Percentiles rank a stretch among this genome's conserved stretches.
These are phyloP conservation scores for Fusarium caatingaense DNA, from an alignment of 2,329 filamentous ascomycete genomes.

Conservation along the genomic window DNA sequence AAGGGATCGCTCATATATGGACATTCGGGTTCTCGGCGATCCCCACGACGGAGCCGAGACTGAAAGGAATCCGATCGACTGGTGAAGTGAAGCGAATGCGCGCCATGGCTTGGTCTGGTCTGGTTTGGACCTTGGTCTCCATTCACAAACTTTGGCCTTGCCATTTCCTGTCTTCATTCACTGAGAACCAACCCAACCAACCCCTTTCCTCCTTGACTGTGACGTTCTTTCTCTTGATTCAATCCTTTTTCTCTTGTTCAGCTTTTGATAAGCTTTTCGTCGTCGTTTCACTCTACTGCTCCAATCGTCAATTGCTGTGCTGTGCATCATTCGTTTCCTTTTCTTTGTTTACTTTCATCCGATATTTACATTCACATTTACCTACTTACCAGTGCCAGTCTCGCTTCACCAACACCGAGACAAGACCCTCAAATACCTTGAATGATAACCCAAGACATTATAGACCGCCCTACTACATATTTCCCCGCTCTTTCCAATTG, in stretches of 20 bases:
- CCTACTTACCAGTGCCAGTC: constrained; percentile 4
- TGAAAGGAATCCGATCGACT: constrained; percentile 35
- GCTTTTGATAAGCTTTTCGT: constrained; percentile 8
- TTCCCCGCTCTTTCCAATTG: constrained; percentile 34
- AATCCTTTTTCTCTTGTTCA: background rate
- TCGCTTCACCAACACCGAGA: constrained; percentile 19
- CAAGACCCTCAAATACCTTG: constrained; percentile 1
- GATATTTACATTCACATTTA: background rate
- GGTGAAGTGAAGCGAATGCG: constrained; percentile 27
- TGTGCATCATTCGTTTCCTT: background rate
- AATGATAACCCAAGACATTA: constrained; percentile 32
- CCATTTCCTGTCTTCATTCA: constrained; percentile 14
- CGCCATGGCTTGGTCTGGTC: constrained; percentile 21
- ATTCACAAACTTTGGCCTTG: constrained; percentile 31
- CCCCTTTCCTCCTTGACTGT: constrained; percentile 30
- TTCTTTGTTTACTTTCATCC: constrained; percentile 33
- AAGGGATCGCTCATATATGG: constrained; percentile 23
- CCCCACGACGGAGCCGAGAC: constrained; percentile 20
- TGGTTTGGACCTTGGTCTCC: background rate
- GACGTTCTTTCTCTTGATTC: constrained; percentile 21
- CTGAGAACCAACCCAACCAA: constrained; percentile 23
- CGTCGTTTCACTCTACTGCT: background rate
- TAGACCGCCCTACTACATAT: constrained; percentile 17
- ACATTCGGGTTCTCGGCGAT: constrained; percentile 34
- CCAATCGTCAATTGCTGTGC: constrained; percentile 9